Percentiles rank a stretch among this genome's conserved stretches.
phyloP scores from a whole-genome alignment of 495 filamentous ascomycete genomes.

The Delitschia confertaspora region DNA sequence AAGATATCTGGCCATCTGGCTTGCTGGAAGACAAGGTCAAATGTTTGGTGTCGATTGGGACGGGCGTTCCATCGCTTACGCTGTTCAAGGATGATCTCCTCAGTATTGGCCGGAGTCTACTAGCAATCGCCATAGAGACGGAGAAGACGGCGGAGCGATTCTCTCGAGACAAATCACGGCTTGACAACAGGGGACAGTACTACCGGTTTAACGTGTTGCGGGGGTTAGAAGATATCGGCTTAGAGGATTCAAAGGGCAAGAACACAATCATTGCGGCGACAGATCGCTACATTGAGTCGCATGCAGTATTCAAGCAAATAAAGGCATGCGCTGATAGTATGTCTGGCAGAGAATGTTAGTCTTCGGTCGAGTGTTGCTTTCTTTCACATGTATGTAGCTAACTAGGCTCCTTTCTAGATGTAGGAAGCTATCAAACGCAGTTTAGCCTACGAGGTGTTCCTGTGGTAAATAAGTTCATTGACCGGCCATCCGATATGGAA shows the following conservation, averaged over 20 bases:
- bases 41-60: constrained; percentile 36
- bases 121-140: constrained; percentile 16
- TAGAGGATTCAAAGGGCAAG: constrained; percentile 4
- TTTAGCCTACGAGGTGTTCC: constrained; percentile 29
- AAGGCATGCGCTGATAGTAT: constrained; percentile 14
- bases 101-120: constrained; percentile 4
- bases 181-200: constrained; percentile 7
- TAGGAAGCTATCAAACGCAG: constrained; percentile 12
- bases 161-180: neutral
- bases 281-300: constrained; percentile 2
- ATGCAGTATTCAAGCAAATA: constrained; percentile 13
- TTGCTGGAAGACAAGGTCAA: constrained; percentile 34
- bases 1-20: constrained; percentile 13
- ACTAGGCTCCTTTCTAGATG: constrained; percentile 14
- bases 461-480: constrained; percentile 22
- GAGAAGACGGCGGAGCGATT: constrained; percentile 17
- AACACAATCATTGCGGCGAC: constrained; percentile 6
- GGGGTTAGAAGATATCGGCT: constrained; percentile 15
- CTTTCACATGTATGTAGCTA: constrained; percentile 6
- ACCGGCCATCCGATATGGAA: constrained; percentile 23
- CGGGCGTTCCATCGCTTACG: constrained; percentile 12
- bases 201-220: constrained; percentile 11
- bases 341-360: constrained; percentile 17
- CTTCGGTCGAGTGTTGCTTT: neutral
- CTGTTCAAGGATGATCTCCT: constrained; percentile 8